Evolutionary conservation across 108 stramenopile species (phyloP), one percentile per base, ranked within the genome.

Genomic region (Chaetoceros muelleri): DNA sequence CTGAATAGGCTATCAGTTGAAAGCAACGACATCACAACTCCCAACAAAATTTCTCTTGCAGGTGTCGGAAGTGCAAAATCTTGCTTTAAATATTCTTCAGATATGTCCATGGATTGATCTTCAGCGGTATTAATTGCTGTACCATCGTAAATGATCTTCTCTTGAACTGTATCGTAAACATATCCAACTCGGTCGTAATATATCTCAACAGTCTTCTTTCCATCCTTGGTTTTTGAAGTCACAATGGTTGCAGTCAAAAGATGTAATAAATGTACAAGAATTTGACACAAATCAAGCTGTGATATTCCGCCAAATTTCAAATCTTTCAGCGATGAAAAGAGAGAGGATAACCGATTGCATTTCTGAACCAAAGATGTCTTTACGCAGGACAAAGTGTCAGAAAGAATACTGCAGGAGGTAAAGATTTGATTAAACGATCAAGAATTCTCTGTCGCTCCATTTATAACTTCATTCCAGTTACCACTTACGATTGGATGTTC

Each of bases 21-120:
- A 49, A 88, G 40, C 13, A 92, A 40, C 21, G 73, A 70, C 26
- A 85, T 68, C 46, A 81, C 55, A 20, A 85, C 46, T 21, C 78
- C 81, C 0, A 87, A 61, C 0, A 92, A 64, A 1, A 79, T 59
- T 67, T 85, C 81, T 30, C 90, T 59, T 21, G 84, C 82, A 3
- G 90, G 84, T 34, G 74, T 55, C 18, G 90, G 90, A 29, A 92
- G 62, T 19, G 86, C 90, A 55, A 87, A 84, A 2, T 63, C 60
- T 27, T 56, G 67, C 10, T 57, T 48, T 18, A 75, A 48, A 18
- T 75, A 66, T 51, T 66, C 60, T 46, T 83, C 81, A 16, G 79
- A 47, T 20, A 56, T 51, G 23, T 64, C 52, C 31, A 54, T 52
- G 3, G 20, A 24, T 20, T 58, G 30, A 24, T 48, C 24, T 30